phyloP scores from a whole-genome alignment of 306 rosid genomes.

The Quercus glauca region DNA sequence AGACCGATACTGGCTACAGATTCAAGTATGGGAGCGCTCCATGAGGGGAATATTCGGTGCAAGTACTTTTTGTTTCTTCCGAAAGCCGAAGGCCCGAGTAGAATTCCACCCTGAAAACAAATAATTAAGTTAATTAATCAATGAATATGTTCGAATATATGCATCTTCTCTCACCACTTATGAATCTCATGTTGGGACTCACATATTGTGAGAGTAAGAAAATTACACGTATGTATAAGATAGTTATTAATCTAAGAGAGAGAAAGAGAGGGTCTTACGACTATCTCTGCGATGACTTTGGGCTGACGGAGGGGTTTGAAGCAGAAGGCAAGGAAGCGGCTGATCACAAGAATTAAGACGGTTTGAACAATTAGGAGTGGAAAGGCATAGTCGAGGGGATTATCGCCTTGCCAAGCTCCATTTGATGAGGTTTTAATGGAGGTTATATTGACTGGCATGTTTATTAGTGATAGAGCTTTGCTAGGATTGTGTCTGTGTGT shows the following conservation, averaged over 20 bases:
- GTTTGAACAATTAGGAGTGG: slow-evolving; percentile 71
- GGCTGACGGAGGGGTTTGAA: slow-evolving; percentile 90
- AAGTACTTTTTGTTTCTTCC: slow-evolving; percentile 57
- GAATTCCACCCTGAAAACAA: slow-evolving; percentile 65
- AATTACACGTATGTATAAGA: too few relatives aligned
- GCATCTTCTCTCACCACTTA: too few relatives aligned
- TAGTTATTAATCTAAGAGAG: too few relatives aligned
- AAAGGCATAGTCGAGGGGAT: slow-evolving; percentile 70
- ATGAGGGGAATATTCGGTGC: slow-evolving; percentile 51
- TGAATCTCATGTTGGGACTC: too few relatives aligned
- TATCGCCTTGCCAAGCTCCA: slow-evolving; percentile 87
- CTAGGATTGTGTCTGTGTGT: neutral
- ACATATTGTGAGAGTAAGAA: too few relatives aligned
- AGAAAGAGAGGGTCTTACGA: slow-evolving; percentile 24
- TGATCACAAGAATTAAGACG: slow-evolving; percentile 41
- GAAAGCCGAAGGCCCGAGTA: slow-evolving; percentile 72
- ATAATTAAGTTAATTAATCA: neutral
- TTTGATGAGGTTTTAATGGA: slow-evolving; percentile 62
- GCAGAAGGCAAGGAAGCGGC: slow-evolving; percentile 61
- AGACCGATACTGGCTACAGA: slow-evolving; percentile 79
- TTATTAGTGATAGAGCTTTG: too few relatives aligned
- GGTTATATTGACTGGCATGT: slow-evolving; percentile 52
- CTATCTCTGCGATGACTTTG: slow-evolving; percentile 79
- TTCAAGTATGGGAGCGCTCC: slow-evolving; percentile 74
- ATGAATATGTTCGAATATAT: too few relatives aligned